Evolutionary conservation across 2,329 filamentous ascomycete genomes (phyloP), one percentile per base, ranked within the genome.

Genomic region (Parasarocladium wereldwijsianum): DNA sequence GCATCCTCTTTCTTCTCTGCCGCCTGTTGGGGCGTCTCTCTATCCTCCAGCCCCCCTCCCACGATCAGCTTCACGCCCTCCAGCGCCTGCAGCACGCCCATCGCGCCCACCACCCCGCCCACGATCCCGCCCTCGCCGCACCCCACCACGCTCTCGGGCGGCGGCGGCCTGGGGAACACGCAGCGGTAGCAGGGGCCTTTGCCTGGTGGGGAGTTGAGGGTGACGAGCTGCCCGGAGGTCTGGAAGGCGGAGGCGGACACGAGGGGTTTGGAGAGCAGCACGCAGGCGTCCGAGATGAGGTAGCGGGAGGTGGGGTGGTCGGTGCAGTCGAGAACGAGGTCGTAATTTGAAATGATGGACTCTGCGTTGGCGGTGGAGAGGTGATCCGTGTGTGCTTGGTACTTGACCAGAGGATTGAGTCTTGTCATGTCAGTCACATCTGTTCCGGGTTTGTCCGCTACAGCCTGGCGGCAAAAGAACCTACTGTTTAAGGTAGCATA

Each of bases 111-210:
- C 0, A 94, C 85, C 0, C 90, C 86, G 0, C 90, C 90, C 2
- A 98, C 45, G 7, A 98, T 85, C 0, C 90, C 90, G 8, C 86
- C 87, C 49, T 98, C 90, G 23, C 86, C 84, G 45, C 90, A 98
- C 35, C 77, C 84, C 2, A 83, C 64, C 1, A 94, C 77, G 33
- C 72, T 84, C 24, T 81, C 80, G 1, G 82, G 70, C 0, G 87
- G 85, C 0, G 90, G 86, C 0, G 90, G 86, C 21, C 68, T 77
- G 0, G 85, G 86, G 42, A 93, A 98, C 9, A 96, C 70, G 46
- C 90, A 98, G 24, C 90, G 69, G 53, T 98, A 98, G 52, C 90
- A 98, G 0, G 87, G 86, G 0, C 85, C 81, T 6, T 35, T 34
- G 1, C 79, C 76, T 1, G 83, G 70, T 2, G 86, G 86, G 35